These are phyloP conservation scores for Tetradesmus lagerheimii DNA, from an alignment of 139 green algal species.

Conservation along the genomic window DNA sequence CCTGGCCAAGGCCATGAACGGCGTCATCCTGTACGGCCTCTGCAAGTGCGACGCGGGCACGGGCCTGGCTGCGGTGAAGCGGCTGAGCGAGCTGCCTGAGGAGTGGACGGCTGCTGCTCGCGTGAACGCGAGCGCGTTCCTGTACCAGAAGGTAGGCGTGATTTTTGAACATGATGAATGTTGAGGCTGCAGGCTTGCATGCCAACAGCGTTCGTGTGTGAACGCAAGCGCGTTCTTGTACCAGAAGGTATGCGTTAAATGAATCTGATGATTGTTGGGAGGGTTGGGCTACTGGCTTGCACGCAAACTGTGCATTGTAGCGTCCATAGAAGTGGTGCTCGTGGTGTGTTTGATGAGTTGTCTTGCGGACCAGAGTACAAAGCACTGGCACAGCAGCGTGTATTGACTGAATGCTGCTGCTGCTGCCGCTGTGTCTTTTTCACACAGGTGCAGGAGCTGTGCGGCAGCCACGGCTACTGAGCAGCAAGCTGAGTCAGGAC, in stretches of 20 bases:
- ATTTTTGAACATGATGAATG: no score
- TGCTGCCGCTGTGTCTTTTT: background rate
- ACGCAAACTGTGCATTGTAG: no score
- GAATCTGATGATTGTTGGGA: no score
- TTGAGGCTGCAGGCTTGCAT: no score
- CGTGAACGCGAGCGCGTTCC: constrained; percentile 46
- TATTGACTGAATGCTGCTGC: constrained; percentile 6
- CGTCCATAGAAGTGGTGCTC: no score
- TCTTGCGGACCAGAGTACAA: no score
- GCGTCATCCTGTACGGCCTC: constrained; percentile 52
- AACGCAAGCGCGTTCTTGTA: no score
- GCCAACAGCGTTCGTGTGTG: no score
- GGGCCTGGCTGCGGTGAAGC: constrained; percentile 44
- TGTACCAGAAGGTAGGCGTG: constrained; percentile 54
- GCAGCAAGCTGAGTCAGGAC: background rate
- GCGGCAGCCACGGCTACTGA: constrained; percentile 34
- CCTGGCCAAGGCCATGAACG: constrained; percentile 46
- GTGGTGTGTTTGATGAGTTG: no score
- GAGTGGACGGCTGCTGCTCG: constrained; percentile 43
- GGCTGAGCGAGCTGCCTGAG: constrained; percentile 43
- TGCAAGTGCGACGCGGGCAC: constrained; percentile 40
- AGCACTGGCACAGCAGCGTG: no score
- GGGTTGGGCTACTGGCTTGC: no score
- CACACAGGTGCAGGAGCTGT: constrained; percentile 41
- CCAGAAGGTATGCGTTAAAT: no score